Base-by-base conservation (phyloP, 2,329 filamentous ascomycete genomes). In the Juglanconis juglandina region DNA sequence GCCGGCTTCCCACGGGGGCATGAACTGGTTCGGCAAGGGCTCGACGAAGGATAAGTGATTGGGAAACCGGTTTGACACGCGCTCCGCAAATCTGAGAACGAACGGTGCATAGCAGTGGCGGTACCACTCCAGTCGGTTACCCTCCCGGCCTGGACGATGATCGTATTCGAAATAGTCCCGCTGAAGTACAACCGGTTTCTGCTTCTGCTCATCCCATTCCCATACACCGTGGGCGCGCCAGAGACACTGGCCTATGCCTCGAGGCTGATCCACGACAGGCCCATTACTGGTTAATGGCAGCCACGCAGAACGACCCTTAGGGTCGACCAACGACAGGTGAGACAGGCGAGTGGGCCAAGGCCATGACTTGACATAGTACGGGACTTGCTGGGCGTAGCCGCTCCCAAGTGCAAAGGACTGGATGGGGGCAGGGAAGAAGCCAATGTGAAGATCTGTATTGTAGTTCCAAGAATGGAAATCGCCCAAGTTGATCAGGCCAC, bases 41-140 rank as follows among this genome's bases (percentile, higher is more conserved):
- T 77, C 75, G 6, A 77, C 66, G 50, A 77, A 76, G 24, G 73
- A 72, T 62, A 76, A 68, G 37, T 70, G 67, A 0, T 64, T 63
- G 7, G 68, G 33, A 4, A 64, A 65, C 10, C 69, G 71, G 9
- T 72, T 70, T 6, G 69, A 67, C 49, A 76, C 68, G 1, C 73
- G 71, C 7, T 71, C 66, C 0, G 71, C 68, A 55, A 77, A 77
- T 14, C 68, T 70, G 3, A 71, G 65, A 5, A 77, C 63, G 41
- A 77, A 77, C 0, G 76, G 75, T 5, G 70, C 74, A 59, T 77
- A 77, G 58, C 71, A 77, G 64, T 77, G 76, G 34, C 70, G 70
- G 63, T 77, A 77, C 71, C 76, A 77, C 58, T 77, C 75, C 13
- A 77, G 70, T 7, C 63, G 66, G 8, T 64, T 66, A 6, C 74